A percentile compares a stretch with the other conserved stretches of the same genome.
phyloP scores from a whole-genome alignment of 352 stramenopile species.

The Phytophthora agathidicida region DNA sequence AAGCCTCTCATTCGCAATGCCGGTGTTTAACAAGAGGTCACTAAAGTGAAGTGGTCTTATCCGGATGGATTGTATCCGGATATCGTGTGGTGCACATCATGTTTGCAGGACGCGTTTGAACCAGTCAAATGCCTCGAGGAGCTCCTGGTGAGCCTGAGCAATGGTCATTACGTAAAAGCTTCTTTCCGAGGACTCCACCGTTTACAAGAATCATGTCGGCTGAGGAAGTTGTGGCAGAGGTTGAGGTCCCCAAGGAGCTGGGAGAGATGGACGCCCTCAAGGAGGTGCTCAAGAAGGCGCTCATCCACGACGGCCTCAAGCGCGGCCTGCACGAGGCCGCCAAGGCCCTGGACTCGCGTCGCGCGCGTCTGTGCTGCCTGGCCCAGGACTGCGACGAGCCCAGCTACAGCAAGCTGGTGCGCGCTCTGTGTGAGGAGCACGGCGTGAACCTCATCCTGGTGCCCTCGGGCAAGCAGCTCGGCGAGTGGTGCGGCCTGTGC shows the following conservation, averaged over 20 bases:
- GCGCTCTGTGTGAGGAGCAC: conserved; percentile 94
- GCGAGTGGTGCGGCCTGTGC: conserved; percentile 99
- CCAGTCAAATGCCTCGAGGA: conserved; percentile 53
- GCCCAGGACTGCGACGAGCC: conserved; percentile 99
- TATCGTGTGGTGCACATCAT: conserved; percentile 11
- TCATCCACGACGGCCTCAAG: conserved; percentile 99
- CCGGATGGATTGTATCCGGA: background rate
- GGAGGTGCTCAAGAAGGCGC: conserved; percentile 99
- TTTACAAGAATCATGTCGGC: conserved; percentile 84
- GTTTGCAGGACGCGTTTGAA: conserved; percentile 27
- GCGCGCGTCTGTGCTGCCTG: conserved; percentile 98
- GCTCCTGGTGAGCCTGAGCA: background rate
- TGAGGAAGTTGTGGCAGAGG: conserved; percentile 93
- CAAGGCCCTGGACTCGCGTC: conserved; percentile 98
- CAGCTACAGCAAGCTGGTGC: conserved; percentile 99
- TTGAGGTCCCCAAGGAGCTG: conserved; percentile 93
- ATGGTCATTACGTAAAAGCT: conserved; percentile 49
- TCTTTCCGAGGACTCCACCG: conserved; percentile 45
- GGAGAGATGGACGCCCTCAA: conserved; percentile 97
- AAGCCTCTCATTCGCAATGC: conserved; percentile 33
- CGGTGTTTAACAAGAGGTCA: conserved; percentile 13
- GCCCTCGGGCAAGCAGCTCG: conserved; percentile 96
- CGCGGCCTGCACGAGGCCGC: conserved; percentile 98
- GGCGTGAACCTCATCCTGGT: conserved; percentile 95
- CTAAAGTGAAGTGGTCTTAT: conserved; percentile 4